Evolutionary conservation across 2,329 filamentous ascomycete species (phyloP).

Genomic region (Diaporthe amygdali): DNA sequence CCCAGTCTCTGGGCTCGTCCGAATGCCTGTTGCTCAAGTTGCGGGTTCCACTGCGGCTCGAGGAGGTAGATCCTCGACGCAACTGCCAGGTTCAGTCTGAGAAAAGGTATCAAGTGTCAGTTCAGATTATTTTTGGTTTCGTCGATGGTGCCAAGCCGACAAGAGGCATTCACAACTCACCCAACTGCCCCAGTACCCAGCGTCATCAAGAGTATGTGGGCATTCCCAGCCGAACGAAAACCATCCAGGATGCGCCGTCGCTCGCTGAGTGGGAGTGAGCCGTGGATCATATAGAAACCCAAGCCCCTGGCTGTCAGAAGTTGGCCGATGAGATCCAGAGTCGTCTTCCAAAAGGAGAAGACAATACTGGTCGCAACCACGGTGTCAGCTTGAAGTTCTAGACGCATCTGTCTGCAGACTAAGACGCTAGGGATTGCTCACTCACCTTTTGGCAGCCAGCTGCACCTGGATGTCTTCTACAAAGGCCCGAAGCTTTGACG

Average conservation of each 20-base stretch:
- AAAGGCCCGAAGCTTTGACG: slow-evolving; percentile 39
- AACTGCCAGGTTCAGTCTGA: slow-evolving; percentile 52
- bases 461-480: slow-evolving; percentile 35
- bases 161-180: slow-evolving; percentile 33
- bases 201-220: slow-evolving; percentile 55
- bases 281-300: slow-evolving; percentile 47
- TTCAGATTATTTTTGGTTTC: too few relatives aligned
- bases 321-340: slow-evolving; percentile 41
- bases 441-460: slow-evolving; percentile 12
- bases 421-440: background rate
- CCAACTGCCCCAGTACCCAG: slow-evolving; percentile 57
- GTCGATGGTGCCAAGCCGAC: background rate
- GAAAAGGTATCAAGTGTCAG: background rate
- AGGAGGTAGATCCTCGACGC: slow-evolving; percentile 56
- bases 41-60: slow-evolving; percentile 61
- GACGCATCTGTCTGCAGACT: background rate
- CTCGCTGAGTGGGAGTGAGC: slow-evolving; percentile 40
- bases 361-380: slow-evolving; percentile 41
- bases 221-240: slow-evolving; percentile 37
- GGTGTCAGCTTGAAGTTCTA: slow-evolving; percentile 7
- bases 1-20: slow-evolving; percentile 52
- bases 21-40: slow-evolving; percentile 57
- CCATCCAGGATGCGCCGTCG: slow-evolving; percentile 43
- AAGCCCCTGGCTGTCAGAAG: slow-evolving; percentile 36
- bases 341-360: slow-evolving; percentile 52